Conservation (phyloP, 164 flowering plant genomes). For the Litsea cubeba region DNA sequence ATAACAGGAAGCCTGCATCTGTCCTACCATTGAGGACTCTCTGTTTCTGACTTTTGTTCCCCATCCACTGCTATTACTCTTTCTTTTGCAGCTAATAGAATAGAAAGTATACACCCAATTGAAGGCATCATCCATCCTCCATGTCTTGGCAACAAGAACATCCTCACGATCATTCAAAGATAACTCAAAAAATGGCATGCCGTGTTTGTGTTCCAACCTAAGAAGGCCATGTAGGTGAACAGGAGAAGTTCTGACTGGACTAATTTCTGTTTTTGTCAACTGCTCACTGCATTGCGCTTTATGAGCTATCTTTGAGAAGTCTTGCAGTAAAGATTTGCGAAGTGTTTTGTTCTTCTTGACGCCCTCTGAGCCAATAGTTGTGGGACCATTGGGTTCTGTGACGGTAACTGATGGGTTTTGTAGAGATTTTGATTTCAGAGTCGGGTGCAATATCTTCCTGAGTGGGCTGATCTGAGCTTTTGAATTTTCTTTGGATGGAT, state of each 20-base stretch:
- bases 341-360: slow-evolving; percentile 21
- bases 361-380: not conserved
- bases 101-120: slow-evolving; percentile 88
- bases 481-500: slow-evolving; percentile 36
- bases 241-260: slow-evolving; percentile 40
- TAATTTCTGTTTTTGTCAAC: slow-evolving; percentile 20
- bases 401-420: slow-evolving; percentile 32
- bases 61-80: slow-evolving; percentile 24
- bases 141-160: slow-evolving; percentile 56
- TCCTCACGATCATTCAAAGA: slow-evolving; percentile 53
- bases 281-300: slow-evolving; percentile 18
- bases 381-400: slow-evolving; percentile 11
- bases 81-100: slow-evolving; percentile 39
- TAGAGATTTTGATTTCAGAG: slow-evolving; percentile 67
- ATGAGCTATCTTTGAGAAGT: slow-evolving; percentile 30
- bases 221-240: slow-evolving; percentile 72
- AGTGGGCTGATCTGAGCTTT: slow-evolving; percentile 45
- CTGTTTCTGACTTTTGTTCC: slow-evolving; percentile 21
- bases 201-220: slow-evolving; percentile 54
- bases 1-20: slow-evolving; percentile 79
- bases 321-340: slow-evolving; percentile 45
- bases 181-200: slow-evolving; percentile 64
- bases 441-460: slow-evolving; percentile 64
- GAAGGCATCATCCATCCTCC: slow-evolving; percentile 51
- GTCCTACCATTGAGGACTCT: slow-evolving; percentile 64